Base-by-base conservation (phyloP, 106 monocot species). In the Acorus calamus region DNA sequence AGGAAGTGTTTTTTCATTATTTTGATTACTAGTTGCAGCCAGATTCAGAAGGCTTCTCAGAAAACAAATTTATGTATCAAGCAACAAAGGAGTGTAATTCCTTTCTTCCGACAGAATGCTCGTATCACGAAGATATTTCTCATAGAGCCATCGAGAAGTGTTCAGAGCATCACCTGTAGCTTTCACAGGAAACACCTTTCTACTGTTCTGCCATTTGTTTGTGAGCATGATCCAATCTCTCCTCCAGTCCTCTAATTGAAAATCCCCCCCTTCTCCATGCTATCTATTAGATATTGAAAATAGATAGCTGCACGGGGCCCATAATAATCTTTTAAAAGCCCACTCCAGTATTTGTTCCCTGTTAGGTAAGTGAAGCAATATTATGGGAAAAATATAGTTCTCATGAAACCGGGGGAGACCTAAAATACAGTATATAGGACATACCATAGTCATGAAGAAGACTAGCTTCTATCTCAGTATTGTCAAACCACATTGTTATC, bases 401-500 rank as follows among this genome's bases (percentile, higher is more conserved):
- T 3, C 48, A 65, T n/a, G 3, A 7, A 3, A 6, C n/a, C 45
- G 0, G 57, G 13, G 57, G 11, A 49, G 28, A 61, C 28, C 28
- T 28, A 52, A 4, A 7, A 9, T 55, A 51, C 10, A 6, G 8
- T 3, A 3, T 6, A 59, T 45, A 45, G 12, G 0, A 64, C 13
- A 2, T 58, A 84, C 84, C 84, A 49, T 84, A 84, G 53, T 84
- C 84, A 53, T 70, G 84, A 46, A 84, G 77, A 14, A 84, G 60
- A 65, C 84, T 82, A 45, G 81, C 77, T 78, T 82, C 50, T 4
- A 59, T 64, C 49, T 82, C 73, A 3, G 74, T 73, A 59, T 84
- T 84, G 62, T 84, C 84, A 63, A 80, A 84, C 84, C 84, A 84
- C 84, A 84, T 84, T 11, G 84, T 84, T 63, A 84, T 71, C 66